These are phyloP conservation scores for maize (Zea mays) DNA, from an alignment of 176 grass and related monocot genomes.

Conservation along the genomic window DNA sequence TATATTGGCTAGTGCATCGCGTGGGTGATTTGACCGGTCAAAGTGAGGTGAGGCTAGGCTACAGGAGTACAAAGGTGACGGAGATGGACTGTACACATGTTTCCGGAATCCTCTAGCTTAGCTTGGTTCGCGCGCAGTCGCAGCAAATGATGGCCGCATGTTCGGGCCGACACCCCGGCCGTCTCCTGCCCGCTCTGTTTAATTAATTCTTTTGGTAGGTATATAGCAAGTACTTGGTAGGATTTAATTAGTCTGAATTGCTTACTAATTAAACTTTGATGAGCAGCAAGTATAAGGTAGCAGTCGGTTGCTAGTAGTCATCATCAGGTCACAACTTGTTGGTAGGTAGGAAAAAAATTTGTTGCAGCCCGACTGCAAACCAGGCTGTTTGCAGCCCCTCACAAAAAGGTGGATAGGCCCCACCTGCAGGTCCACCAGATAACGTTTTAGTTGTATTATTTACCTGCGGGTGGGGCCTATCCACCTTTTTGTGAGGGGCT, in stretches of 20 bases:
- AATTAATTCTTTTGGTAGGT: background rate
- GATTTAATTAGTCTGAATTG: background rate
- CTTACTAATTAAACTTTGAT: background rate
- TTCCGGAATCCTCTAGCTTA: background rate
- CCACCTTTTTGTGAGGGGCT: too few relatives aligned
- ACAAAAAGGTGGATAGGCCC: too few relatives aligned
- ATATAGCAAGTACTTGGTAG: background rate
- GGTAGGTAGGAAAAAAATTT: too few relatives aligned
- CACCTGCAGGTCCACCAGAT: too few relatives aligned
- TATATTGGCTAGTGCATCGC: background rate
- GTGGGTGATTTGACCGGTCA: background rate
- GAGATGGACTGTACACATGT: background rate
- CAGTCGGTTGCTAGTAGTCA: background rate
- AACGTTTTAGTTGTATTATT: too few relatives aligned
- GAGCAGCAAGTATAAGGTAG: background rate
- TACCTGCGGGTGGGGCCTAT: too few relatives aligned
- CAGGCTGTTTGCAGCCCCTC: too few relatives aligned
- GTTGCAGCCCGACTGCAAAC: too few relatives aligned
- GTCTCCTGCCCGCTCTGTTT: background rate
- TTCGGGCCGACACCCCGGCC: background rate
- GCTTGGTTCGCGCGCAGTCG: background rate
- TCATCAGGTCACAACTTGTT: background rate
- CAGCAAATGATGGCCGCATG: background rate
- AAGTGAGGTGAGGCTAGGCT: background rate
- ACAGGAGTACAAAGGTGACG: background rate